These are phyloP conservation scores for Trichocomaceae sp. DNA, from an alignment of 2,329 filamentous ascomycete species.

Conservation along the genomic window DNA sequence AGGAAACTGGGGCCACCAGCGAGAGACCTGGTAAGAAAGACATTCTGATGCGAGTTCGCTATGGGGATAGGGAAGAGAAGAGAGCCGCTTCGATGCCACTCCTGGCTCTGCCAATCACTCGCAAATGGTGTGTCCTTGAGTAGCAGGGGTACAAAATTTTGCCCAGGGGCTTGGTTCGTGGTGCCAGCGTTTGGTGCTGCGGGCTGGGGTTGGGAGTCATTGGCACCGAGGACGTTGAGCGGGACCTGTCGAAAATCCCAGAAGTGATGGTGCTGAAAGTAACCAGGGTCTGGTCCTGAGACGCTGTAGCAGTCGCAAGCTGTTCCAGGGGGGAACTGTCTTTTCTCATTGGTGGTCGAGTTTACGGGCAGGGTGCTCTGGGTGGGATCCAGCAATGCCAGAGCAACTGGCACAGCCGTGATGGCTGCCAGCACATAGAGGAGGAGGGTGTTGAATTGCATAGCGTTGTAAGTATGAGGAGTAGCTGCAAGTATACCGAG, in stretches of 20 bases:
- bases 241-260: constrained; percentile 46
- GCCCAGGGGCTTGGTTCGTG: constrained; percentile 7
- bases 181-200: constrained; percentile 12
- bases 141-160: constrained; percentile 19
- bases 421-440: not conserved
- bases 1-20: constrained; percentile 35
- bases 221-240: constrained; percentile 20
- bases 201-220: constrained; percentile 19
- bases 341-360: not conserved
- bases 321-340: constrained; percentile 2
- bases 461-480: constrained; percentile 4
- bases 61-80: constrained; percentile 36
- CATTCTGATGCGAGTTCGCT: constrained; percentile 42
- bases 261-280: constrained; percentile 47
- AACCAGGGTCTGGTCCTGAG: constrained; percentile 35
- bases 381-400: not conserved
- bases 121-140: constrained; percentile 29
- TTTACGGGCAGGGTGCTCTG: not conserved
- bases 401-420: not conserved
- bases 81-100: constrained; percentile 39
- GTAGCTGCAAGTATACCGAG: not conserved
- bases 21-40: constrained; percentile 35
- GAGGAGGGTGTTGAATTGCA: constrained; percentile 1
- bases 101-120: constrained; percentile 38
- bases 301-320: constrained; percentile 46